Conservation (phyloP, 208 protist species). For the Balamuthia mandrillaris region DNA sequence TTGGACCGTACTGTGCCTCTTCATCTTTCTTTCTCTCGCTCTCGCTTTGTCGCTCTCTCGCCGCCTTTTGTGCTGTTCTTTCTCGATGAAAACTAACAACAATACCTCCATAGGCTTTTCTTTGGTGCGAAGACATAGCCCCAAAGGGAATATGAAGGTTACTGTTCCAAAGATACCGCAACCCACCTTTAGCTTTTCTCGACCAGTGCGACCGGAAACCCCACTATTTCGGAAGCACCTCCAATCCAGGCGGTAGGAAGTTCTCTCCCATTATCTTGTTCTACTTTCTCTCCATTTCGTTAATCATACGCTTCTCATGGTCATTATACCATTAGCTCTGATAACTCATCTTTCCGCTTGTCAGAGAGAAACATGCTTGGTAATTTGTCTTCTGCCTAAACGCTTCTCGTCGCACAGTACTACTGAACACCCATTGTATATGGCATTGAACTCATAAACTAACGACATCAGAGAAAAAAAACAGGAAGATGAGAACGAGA, state of each 20-base stretch:
- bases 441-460: too few species aligned
- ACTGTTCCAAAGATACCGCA: neutral
- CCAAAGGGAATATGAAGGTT: neutral
- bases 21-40: neutral
- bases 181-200: too few species aligned
- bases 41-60: neutral
- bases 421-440: too few species aligned
- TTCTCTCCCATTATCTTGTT: neutral
- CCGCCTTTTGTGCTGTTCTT: neutral
- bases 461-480: too few species aligned
- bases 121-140: conserved; percentile 2
- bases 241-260: too few species aligned
- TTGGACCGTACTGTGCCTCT: neutral
- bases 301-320: too few species aligned
- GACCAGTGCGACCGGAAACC: neutral
- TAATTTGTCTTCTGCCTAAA: neutral
- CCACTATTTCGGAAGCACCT: neutral
- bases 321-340: neutral
- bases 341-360: too few species aligned
- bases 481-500: too few species aligned
- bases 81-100: neutral
- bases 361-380: neutral
- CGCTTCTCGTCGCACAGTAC: neutral
- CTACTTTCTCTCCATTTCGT: neutral
- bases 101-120: conserved; percentile 9